phyloP scores from a whole-genome alignment of 192 early-diverging fungal genomes.

The Linnemannia schmuckeri region DNA sequence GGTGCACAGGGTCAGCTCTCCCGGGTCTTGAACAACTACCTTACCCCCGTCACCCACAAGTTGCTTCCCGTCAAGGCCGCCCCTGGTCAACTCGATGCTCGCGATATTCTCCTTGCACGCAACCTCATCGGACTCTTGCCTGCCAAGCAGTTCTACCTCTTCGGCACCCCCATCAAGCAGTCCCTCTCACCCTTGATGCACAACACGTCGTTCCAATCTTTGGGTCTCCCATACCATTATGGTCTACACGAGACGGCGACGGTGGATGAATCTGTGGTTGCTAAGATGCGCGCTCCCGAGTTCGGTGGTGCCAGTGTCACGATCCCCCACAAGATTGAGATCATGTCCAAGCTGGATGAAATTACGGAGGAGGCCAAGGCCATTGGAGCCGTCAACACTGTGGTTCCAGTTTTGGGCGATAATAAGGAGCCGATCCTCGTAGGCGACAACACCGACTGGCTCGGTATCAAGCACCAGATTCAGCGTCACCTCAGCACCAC shows the following conservation, averaged over 20 bases:
- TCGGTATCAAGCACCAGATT: slow-evolving; percentile 85
- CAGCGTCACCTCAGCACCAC: slow-evolving; percentile 56
- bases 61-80: slow-evolving; percentile 85
- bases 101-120: slow-evolving; percentile 83
- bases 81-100: slow-evolving; percentile 91
- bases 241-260: slow-evolving; percentile 77
- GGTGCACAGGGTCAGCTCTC: slow-evolving; percentile 90
- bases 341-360: slow-evolving; percentile 81
- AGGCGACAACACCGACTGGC: slow-evolving; percentile 98
- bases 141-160: slow-evolving; percentile 82
- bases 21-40: slow-evolving; percentile 87
- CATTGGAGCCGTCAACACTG: slow-evolving; percentile 98
- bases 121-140: slow-evolving; percentile 74
- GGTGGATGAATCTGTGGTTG: slow-evolving; percentile 69
- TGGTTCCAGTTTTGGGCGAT: slow-evolving; percentile 63
- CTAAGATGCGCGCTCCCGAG: slow-evolving; percentile 59
- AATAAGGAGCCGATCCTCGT: slow-evolving; percentile 58
- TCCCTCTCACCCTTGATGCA: slow-evolving; percentile 94
- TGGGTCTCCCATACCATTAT: slow-evolving; percentile 91
- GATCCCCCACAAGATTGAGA: slow-evolving; percentile 92
- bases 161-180: slow-evolving; percentile 91
- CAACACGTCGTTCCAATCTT: slow-evolving; percentile 88
- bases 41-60: slow-evolving; percentile 96
- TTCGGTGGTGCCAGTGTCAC: slow-evolving; percentile 98
- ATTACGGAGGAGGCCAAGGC: slow-evolving; percentile 81